Base-by-base conservation (phyloP, 1,284 basidiomycete genomes). In the Moesziomyces antarcticus region DNA sequence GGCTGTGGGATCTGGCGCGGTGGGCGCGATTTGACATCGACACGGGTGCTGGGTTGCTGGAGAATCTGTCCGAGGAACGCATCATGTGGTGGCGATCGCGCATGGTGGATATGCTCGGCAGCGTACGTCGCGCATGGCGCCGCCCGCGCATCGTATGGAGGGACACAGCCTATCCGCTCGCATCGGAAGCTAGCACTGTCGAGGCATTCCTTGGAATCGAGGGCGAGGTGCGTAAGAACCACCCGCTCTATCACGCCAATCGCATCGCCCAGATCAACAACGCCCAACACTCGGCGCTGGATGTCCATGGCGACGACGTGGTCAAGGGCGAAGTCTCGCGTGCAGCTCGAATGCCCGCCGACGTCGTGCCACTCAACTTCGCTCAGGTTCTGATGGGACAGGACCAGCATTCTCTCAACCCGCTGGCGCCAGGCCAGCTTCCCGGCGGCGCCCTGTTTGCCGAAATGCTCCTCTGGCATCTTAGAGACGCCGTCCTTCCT, bases 1-100 rank as follows among this genome's bases (percentile, higher is more conserved):
- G 83, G 9, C 63, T 82, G 40, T 86, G 83, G 82, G 85, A 86
- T 54, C 67, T 86, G 42, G 85, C 85, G 0, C 67, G 78, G 18
- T 86, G 82, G 79, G 84, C 85, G 5, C 70, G 78, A 49, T 73
- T 84, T 57, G 85, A 86, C 52, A 66, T 79, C 14, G 74, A 68
- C 5, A 77, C 65, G 6, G 64, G 73, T 22, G 56, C 67, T 10
- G 73, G 72, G 18, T 66, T 83, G 35, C 56, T 73, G 18, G 69
- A 74, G 46, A 78, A 79, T n/a, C 70, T 86, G 1, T 56, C 69
- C 3, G 76, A 79, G 37, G 79, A 83, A 11, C 68, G 85, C 3
- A 53, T 85, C 30, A 78, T 81, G 21, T 82, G 80, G 81, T 86
- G 84, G 81, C 59, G 83, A 13, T 73, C 77, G 9, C 49, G 81